Percentiles rank a stretch among this genome's conserved stretches.
These are phyloP conservation scores for Phlebiopsis gigantea DNA, from an alignment of 768 basidiomycete species.

Conservation along the genomic window DNA sequence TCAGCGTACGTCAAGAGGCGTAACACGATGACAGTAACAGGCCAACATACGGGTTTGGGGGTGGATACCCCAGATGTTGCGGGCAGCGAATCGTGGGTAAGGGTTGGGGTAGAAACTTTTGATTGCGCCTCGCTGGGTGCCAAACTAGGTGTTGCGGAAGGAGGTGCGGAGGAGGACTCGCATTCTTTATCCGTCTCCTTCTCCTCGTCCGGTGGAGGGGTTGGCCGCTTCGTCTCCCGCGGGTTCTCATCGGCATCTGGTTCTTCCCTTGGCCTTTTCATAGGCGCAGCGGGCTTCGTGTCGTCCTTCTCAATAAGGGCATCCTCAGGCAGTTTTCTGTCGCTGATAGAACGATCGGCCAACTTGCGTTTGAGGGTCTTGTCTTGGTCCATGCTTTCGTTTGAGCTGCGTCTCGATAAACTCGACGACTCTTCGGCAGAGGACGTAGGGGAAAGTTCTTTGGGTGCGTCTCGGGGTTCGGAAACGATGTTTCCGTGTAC, in stretches of 20 bases:
- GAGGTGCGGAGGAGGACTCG: neutral
- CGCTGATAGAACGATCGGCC: conserved; percentile 61
- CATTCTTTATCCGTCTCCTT: conserved; percentile 16
- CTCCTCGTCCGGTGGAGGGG: conserved; percentile 60
- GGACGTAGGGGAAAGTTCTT: neutral
- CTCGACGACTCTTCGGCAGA: neutral
- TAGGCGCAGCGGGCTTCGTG: conserved; percentile 19
- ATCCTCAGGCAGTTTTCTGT: conserved; percentile 29
- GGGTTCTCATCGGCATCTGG: conserved; percentile 59
- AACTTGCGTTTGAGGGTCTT: conserved; percentile 69
- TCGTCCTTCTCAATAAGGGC: neutral
- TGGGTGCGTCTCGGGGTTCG: neutral
- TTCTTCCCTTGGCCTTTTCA: conserved; percentile 61
- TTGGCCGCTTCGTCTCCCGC: conserved; percentile 38
- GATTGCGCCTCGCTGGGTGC: neutral
- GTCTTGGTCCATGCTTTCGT: conserved; percentile 35
- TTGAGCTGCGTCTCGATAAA: conserved; percentile 17
- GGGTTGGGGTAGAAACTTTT: neutral
- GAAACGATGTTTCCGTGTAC: neutral
- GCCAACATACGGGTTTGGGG: conserved; percentile 40
- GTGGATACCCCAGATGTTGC: conserved; percentile 24
- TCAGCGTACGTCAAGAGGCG: neutral
- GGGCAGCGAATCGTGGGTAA: neutral
- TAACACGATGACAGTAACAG: conserved; percentile 15
- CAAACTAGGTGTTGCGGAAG: neutral